These are phyloP conservation scores for Balakata baccata DNA, from an alignment of 345 rosid genomes.

Conservation along the genomic window DNA sequence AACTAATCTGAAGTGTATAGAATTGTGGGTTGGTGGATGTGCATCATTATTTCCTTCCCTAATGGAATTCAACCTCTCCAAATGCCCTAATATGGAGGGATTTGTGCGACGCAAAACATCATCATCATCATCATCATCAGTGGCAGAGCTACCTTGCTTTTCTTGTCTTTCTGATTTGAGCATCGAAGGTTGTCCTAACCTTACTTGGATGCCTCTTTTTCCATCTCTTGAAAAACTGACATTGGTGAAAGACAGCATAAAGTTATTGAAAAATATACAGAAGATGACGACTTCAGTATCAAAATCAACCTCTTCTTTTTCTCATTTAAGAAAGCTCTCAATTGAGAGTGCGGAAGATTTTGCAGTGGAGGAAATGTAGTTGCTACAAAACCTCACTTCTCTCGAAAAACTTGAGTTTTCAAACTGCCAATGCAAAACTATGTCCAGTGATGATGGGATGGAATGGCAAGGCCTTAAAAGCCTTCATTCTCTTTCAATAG, in stretches of 20 bases:
- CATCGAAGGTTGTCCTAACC: neutral
- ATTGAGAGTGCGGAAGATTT: too few species aligned
- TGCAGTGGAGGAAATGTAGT: too few species aligned
- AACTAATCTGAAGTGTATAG: neutral
- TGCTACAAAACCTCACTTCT: too few species aligned
- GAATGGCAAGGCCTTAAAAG: too few species aligned
- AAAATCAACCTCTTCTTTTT: neutral
- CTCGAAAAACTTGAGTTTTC: too few species aligned
- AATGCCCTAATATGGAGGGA: constrained; percentile 7
- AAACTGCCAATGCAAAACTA: too few species aligned
- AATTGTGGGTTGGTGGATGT: neutral
- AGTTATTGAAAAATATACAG: neutral
- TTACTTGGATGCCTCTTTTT: neutral
- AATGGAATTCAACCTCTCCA: neutral
- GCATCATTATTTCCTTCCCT: constrained; percentile 9
- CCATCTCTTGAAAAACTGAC: neutral
- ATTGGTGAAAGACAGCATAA: neutral
- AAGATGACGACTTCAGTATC: neutral
- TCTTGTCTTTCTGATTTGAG: too few species aligned
- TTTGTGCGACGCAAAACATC: neutral
- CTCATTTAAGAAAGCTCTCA: too few species aligned
- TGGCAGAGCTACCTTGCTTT: neutral
- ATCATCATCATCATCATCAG: neutral
- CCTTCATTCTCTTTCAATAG: too few species aligned
- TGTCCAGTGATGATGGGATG: too few species aligned